Evolutionary conservation across 306 rosid species (phyloP).

Genomic region (Casuarina cunninghamiana): DNA sequence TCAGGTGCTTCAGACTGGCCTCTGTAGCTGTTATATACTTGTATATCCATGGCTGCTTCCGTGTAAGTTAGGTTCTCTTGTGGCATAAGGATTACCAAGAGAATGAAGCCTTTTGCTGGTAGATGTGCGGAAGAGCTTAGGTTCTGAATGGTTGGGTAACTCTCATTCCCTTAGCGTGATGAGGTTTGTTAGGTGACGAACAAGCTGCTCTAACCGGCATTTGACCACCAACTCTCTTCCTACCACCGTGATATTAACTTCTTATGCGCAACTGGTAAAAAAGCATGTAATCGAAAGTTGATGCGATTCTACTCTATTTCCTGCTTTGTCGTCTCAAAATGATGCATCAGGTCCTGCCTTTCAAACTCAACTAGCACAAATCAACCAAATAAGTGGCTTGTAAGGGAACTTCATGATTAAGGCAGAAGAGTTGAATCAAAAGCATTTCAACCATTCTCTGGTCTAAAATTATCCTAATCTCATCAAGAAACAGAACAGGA

Average conservation of each 20-base stretch:
- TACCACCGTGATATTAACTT: not conserved
- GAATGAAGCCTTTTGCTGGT: slow-evolving; percentile 32
- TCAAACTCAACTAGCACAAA: too few relatives aligned
- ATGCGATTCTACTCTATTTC: too few relatives aligned
- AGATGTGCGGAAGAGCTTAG: slow-evolving; percentile 18
- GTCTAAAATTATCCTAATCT: not conserved
- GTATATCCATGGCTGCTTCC: slow-evolving; percentile 25
- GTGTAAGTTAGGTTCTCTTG: slow-evolving; percentile 21
- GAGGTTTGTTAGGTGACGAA: slow-evolving; percentile 48
- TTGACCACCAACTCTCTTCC: slow-evolving; percentile 35
- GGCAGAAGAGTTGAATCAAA: too few relatives aligned
- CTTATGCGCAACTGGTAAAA: too few relatives aligned
- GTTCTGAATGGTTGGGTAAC: slow-evolving; percentile 31
- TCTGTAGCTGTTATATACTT: slow-evolving; percentile 40
- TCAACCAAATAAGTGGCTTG: too few relatives aligned
- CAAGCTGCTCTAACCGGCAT: slow-evolving; percentile 11
- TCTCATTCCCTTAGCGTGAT: slow-evolving; percentile 59
- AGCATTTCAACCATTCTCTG: not conserved
- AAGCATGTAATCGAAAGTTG: too few relatives aligned
- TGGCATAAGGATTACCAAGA: slow-evolving; percentile 37
- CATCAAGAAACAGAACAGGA: not conserved
- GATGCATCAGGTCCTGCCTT: too few relatives aligned
- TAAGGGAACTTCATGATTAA: too few relatives aligned
- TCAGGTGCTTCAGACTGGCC: slow-evolving; percentile 18
- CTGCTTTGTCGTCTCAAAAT: too few relatives aligned